phyloP scores from a whole-genome alignment of 192 early-diverging fungal genomes.

The Allomyces javanicus region DNA sequence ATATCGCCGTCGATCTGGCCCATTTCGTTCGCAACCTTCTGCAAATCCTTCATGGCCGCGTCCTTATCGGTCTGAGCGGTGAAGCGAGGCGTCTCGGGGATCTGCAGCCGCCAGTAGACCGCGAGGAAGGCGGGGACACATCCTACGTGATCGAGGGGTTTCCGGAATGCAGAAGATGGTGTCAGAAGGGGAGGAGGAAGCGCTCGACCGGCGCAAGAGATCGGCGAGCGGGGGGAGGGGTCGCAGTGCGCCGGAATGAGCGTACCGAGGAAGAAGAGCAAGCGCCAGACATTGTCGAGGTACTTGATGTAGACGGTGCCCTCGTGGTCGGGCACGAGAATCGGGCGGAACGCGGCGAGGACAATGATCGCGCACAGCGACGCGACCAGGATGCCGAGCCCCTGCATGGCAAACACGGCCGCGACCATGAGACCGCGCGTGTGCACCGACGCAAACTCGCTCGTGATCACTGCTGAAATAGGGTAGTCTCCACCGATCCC shows the following conservation, averaged over 20 bases:
- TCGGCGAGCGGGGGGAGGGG: background rate
- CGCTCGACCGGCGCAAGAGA: background rate
- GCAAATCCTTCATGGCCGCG: constrained; percentile 20
- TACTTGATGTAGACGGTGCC: constrained; percentile 25
- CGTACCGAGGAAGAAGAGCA: constrained; percentile 64
- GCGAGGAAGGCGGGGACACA: constrained; percentile 53
- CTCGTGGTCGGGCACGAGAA: constrained; percentile 23
- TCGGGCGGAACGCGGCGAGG: constrained; percentile 45
- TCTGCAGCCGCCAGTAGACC: constrained; percentile 79
- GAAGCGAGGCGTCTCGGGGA: constrained; percentile 88
- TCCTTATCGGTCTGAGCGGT: constrained; percentile 56
- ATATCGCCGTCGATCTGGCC: constrained; percentile 1
- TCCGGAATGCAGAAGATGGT: too few relatives aligned
- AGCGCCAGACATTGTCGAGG: constrained; percentile 82
- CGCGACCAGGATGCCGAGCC: constrained; percentile 68
- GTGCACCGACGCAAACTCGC: constrained; percentile 65
- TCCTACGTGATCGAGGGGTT: too few relatives aligned
- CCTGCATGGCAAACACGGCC: constrained; percentile 82
- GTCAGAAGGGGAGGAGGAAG: too few relatives aligned
- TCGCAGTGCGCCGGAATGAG: background rate
- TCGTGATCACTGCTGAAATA: constrained; percentile 70
- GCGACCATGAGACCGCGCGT: constrained; percentile 75
- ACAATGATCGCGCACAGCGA: constrained; percentile 54
- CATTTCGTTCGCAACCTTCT: constrained; percentile 12
- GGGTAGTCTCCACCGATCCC: constrained; percentile 94